Conservation (phyloP, 2,329 filamentous ascomycete genomes). For the Arthrobotrys conoides region DNA sequence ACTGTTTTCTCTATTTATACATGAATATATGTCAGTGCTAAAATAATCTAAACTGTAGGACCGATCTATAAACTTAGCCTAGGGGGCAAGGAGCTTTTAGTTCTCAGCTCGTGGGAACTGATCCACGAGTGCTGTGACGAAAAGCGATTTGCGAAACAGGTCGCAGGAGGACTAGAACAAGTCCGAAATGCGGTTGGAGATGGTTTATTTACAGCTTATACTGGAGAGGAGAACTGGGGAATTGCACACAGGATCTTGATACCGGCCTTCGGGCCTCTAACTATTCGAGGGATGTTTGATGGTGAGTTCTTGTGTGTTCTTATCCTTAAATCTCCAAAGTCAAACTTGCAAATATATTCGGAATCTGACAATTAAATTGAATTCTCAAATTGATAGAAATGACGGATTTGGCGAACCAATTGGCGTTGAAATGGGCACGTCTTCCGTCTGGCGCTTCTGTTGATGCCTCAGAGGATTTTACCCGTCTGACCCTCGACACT, state of each 20-base stretch:
- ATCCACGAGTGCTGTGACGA: constrained; percentile 77
- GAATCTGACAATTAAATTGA: neutral
- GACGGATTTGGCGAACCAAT: constrained; percentile 77
- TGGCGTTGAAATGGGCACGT: constrained; percentile 78
- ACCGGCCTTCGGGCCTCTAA: constrained; percentile 78
- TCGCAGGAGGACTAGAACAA: constrained; percentile 71
- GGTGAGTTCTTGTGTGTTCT: constrained; percentile 65
- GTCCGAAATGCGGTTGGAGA: constrained; percentile 75
- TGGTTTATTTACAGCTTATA: constrained; percentile 76
- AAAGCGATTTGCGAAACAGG: constrained; percentile 75
- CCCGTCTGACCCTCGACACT: constrained; percentile 80
- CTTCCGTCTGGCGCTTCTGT: constrained; percentile 73
- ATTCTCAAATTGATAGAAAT: constrained; percentile 69
- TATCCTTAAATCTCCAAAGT: neutral
- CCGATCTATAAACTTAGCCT: constrained; percentile 75
- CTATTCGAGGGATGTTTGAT: constrained; percentile 78
- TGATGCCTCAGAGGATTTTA: constrained; percentile 77
- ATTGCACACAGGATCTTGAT: constrained; percentile 77
- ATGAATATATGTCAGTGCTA: constrained; percentile 61
- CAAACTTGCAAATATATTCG: neutral
- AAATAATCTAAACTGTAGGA: constrained; percentile 67
- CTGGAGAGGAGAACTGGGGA: constrained; percentile 74
- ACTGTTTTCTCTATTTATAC: neutral
- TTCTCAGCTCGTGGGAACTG: constrained; percentile 72
- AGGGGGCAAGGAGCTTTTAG: constrained; percentile 69